Percentiles rank a stretch among this genome's conserved stretches.
These are phyloP conservation scores for Auricularia sp. DNA, from an alignment of 768 basidiomycete species.

Conservation along the genomic window DNA sequence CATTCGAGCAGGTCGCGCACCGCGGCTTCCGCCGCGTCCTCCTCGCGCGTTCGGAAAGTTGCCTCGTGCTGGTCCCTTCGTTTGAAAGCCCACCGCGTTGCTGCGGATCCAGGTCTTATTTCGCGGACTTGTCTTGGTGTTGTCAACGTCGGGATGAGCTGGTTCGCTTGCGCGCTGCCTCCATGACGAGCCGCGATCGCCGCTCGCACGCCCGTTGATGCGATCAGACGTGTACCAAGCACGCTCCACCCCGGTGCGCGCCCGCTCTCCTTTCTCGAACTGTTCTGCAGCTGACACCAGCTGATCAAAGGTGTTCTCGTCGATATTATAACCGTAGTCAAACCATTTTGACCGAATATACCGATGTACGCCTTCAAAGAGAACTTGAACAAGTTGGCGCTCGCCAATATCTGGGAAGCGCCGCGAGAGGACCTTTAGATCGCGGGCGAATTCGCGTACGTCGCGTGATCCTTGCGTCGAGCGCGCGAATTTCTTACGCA, in stretches of 20 bases:
- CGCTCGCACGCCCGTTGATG: too few species aligned
- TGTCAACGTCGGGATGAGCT: too few species aligned
- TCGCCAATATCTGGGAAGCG: conserved; percentile 24
- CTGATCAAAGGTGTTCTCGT: conserved; percentile 16
- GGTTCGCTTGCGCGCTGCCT: too few species aligned
- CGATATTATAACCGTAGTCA: conserved; percentile 20
- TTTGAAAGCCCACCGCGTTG: too few species aligned
- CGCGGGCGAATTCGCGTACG: conserved; percentile 24
- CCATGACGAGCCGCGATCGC: too few species aligned
- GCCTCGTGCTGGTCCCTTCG: too few species aligned
- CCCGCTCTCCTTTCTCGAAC: conserved; percentile 23
- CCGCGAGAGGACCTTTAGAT: conserved; percentile 25
- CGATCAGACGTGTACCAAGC: too few species aligned
- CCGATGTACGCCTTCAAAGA: conserved; percentile 25
- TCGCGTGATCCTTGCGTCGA: conserved; percentile 19
- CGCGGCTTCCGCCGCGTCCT: too few species aligned
- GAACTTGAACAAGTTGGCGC: conserved; percentile 19
- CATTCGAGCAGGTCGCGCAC: neutral
- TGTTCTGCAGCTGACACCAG: conserved; percentile 21
- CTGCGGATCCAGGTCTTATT: too few species aligned
- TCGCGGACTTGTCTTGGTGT: too few species aligned
- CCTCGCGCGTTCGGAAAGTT: too few species aligned
- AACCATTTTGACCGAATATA: conserved; percentile 23
- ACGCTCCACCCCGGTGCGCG: too few species aligned
- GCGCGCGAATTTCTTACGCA: conserved; percentile 15